phyloP scores from a whole-genome alignment of 495 filamentous ascomycete species.

The Penicillium paradoxum region DNA sequence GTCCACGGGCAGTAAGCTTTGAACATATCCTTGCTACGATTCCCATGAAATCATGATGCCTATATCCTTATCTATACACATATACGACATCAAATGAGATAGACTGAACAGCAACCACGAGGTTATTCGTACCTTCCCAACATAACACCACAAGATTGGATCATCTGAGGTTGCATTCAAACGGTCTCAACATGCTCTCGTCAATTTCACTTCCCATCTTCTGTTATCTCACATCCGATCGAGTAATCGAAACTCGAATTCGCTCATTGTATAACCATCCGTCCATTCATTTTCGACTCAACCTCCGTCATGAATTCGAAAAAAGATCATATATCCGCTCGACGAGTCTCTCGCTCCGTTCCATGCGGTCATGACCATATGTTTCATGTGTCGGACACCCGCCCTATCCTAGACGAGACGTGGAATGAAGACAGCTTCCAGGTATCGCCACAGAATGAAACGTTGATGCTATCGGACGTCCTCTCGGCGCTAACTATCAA shows the following conservation, averaged over 20 bases:
- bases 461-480: background rate
- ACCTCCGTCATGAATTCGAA: background rate
- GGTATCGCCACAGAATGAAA: background rate
- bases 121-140: conserved; percentile 4
- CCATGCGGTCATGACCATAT: background rate
- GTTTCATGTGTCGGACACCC: background rate
- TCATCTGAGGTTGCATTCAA: background rate
- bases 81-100: background rate
- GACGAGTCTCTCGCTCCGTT: background rate
- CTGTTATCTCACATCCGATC: background rate
- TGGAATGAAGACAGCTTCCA: background rate
- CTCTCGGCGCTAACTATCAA: background rate
- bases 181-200: background rate
- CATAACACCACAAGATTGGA: background rate
- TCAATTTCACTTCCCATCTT: background rate
- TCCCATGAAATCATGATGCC: background rate
- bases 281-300: conserved; percentile 4
- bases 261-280: conserved; percentile 1
- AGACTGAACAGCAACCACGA: background rate
- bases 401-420: background rate
- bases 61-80: background rate
- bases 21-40: conserved; percentile 11
- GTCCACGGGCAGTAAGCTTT: conserved; percentile 40
- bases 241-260: background rate
- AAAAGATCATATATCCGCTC: background rate